Conservation (phyloP, 2,329 filamentous ascomycete species). For the Fusarium decemcellulare region DNA sequence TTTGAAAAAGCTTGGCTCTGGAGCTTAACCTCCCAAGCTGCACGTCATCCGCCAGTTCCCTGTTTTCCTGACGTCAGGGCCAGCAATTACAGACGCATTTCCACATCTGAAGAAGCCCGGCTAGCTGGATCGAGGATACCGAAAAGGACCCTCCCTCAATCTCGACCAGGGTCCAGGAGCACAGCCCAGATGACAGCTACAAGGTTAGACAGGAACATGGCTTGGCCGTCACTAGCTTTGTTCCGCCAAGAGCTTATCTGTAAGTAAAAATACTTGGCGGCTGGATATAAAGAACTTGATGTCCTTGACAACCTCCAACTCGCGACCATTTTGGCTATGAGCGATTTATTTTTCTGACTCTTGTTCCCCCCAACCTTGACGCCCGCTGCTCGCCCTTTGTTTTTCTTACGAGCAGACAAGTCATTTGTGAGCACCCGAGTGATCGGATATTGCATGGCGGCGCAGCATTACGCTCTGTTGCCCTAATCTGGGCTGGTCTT, state of each 20-base stretch:
- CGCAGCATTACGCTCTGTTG: conserved; percentile 20
- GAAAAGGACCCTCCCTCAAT: conserved; percentile 7
- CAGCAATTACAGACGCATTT: background rate
- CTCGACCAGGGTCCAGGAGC: conserved; percentile 15
- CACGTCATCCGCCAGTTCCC: background rate
- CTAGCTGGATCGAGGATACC: conserved; percentile 29
- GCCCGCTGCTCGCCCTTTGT: conserved; percentile 13
- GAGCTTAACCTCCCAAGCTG: background rate
- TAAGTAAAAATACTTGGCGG: conserved; percentile 26
- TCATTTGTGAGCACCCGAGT: conserved; percentile 1
- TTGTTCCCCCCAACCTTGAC: conserved; percentile 1
- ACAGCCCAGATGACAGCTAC: conserved; percentile 7
- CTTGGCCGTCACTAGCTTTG: conserved; percentile 38
- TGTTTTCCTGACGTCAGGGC: background rate
- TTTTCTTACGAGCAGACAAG: background rate
- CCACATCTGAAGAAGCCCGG: conserved; percentile 13
- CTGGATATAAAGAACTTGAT: conserved; percentile 28
- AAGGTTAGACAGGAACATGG: conserved; percentile 30
- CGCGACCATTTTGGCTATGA: conserved; percentile 18
- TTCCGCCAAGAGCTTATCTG: conserved; percentile 30
- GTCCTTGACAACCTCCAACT: conserved; percentile 30
- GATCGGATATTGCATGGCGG: conserved; percentile 26
- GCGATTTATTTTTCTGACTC: conserved; percentile 27
- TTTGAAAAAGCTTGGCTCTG: conserved; percentile 1
- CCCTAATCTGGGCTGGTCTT: conserved; percentile 9